Base-by-base conservation (phyloP, 139 green algal species). In the Nannochloris sp. region DNA sequence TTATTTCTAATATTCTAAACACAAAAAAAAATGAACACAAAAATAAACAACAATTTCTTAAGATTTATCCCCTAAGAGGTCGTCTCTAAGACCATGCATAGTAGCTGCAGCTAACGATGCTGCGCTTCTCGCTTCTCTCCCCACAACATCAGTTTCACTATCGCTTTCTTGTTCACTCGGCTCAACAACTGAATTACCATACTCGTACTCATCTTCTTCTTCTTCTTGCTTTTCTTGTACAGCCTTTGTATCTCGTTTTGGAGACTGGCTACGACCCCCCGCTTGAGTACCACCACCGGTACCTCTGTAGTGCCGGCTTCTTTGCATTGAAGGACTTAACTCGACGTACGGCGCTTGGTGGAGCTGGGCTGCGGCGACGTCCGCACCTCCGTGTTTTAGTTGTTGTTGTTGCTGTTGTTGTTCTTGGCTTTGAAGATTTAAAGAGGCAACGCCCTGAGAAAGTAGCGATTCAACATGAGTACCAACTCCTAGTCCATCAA, bases 221-320 rank as follows among this genome's bases (percentile, higher is more conserved):
- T 53, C 2, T 14, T 48, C 8, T 24, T 15, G 38, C 38, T 24
- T 15, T 2, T 58, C 12, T 48, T 72, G 61, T 68, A 77, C 66
- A 27, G 47, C 37, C 19, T 60, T 48, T 3, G 67, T 63, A 15
- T 60, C 60, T 6, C 76, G n/a, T n/a, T n/a, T n/a, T n/a, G n/a
- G n/a, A n/a, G n/a, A n/a, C n/a, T n/a, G n/a, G n/a, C n/a, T n/a
- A n/a, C n/a, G n/a, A n/a, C n/a, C n/a, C n/a, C n/a, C n/a, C n/a
- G n/a, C n/a, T n/a, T n/a, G n/a, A n/a, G n/a, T n/a, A n/a, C n/a
- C n/a, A n/a, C n/a, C n/a, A n/a, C n/a, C n/a, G n/a, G n/a, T n/a
- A n/a, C n/a, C n/a, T n/a, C n/a, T n/a, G n/a, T n/a, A n/a, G n/a
- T n/a, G n/a, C n/a, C n/a, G n/a, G n/a, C n/a, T n/a, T n/a, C n/a